These are phyloP conservation scores for Peribolospora kevripleyi DNA, from an alignment of 768 basidiomycete genomes.

Conservation along the genomic window DNA sequence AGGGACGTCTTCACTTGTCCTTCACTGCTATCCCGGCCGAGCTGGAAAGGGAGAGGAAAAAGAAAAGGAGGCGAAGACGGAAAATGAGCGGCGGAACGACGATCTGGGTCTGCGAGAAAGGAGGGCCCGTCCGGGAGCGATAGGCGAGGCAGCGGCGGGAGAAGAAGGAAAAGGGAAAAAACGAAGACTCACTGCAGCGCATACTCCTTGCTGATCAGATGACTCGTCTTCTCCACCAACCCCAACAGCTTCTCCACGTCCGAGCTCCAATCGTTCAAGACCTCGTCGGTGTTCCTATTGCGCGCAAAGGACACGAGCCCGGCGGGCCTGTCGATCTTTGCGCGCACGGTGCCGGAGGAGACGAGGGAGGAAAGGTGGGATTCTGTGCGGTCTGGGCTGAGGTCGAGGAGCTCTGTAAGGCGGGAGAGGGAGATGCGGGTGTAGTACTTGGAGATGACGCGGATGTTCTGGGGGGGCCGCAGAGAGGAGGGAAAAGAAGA, in stretches of 20 bases:
- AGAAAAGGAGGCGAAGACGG: too few relatives aligned
- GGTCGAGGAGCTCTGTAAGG: conserved; percentile 64
- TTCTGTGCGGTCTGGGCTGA: conserved; percentile 58
- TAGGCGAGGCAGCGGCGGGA: too few relatives aligned
- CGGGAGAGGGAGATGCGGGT: conserved; percentile 68
- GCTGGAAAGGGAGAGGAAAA: too few relatives aligned
- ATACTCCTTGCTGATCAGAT: conserved; percentile 23
- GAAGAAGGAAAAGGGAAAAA: too few relatives aligned
- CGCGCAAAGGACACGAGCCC: conserved; percentile 71
- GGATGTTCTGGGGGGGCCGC: conserved; percentile 47
- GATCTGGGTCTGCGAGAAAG: too few relatives aligned
- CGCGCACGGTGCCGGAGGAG: conserved; percentile 76
- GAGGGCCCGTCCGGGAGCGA: too few relatives aligned
- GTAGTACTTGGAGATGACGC: conserved; percentile 82
- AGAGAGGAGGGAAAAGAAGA: conserved; percentile 1
- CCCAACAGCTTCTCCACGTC: conserved; percentile 82
- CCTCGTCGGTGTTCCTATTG: conserved; percentile 63
- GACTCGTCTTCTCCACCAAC: conserved; percentile 86
- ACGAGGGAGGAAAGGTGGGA: conserved; percentile 71
- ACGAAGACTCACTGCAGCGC: background rate
- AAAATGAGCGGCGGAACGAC: too few relatives aligned
- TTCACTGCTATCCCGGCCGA: too few relatives aligned
- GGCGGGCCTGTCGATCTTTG: conserved; percentile 71
- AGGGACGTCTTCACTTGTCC: too few relatives aligned
- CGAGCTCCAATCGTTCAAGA: conserved; percentile 94